A percentile compares a stretch with the other conserved stretches of the same genome.
Conservation (phyloP, 495 filamentous ascomycete genomes). For the Pseudoneurospora amorphoporcata region DNA sequence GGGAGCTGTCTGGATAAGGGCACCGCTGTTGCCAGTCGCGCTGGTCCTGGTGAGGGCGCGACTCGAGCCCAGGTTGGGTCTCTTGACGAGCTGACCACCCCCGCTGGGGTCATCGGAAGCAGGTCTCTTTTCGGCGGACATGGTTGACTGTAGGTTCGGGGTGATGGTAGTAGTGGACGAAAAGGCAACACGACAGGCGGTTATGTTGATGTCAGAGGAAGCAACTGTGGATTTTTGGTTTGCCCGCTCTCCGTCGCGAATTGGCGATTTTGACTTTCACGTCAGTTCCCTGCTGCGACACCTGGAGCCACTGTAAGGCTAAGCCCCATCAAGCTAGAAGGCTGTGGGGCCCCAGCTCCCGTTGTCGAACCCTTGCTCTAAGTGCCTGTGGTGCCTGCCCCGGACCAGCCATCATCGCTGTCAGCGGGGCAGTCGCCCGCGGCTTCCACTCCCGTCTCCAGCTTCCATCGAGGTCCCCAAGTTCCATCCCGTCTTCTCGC, state of each 20-base stretch:
- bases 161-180: background rate
- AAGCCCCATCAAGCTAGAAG: background rate
- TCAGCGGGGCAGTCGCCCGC: background rate
- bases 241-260: conserved; percentile 16
- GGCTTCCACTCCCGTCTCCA: background rate
- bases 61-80: conserved; percentile 68
- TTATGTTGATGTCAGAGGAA: background rate
- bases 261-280: background rate
- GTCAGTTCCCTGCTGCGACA: background rate
- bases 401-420: background rate
- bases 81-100: conserved; percentile 77
- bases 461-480: background rate
- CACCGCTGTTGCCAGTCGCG: conserved; percentile 52
- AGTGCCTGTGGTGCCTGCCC: background rate
- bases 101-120: conserved; percentile 68
- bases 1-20: conserved; percentile 68
- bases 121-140: conserved; percentile 86
- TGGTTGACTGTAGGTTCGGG: conserved; percentile 23
- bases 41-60: conserved; percentile 53
- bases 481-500: background rate
- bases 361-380: background rate
- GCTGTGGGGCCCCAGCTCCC: background rate
- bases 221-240: conserved; percentile 21
- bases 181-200: background rate
- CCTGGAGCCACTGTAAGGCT: background rate